Percentiles rank a stretch among this genome's conserved stretches.
These are phyloP conservation scores for Candida rishiriensis DNA, from an alignment of 805 yeast genomes.

Conservation along the genomic window DNA sequence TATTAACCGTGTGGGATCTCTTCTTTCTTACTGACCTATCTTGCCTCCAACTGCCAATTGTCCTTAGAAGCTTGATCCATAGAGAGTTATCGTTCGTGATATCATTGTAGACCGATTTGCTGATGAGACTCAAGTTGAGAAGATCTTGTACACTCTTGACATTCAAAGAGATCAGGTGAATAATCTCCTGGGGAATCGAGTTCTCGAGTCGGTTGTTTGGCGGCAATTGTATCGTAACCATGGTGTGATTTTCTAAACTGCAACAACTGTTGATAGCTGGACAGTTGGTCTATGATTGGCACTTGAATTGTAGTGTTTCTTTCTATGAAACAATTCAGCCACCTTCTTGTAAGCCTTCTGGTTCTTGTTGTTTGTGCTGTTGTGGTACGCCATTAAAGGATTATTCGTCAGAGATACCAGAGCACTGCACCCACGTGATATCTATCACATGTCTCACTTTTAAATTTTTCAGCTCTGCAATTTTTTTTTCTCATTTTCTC, in stretches of 20 bases:
- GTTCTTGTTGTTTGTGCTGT: too few species aligned
- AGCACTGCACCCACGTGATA: too few species aligned
- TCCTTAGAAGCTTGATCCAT: conserved; percentile 24
- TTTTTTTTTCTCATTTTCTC: too few species aligned
- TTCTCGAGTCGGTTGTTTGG: neutral
- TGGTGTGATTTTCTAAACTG: neutral
- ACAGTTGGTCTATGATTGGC: too few species aligned
- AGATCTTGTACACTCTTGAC: conserved; percentile 23
- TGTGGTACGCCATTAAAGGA: too few species aligned
- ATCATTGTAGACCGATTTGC: conserved; percentile 23
- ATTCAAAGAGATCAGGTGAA: conserved; percentile 19
- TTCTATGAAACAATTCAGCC: too few species aligned
- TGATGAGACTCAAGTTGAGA: conserved; percentile 23
- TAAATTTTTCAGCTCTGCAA: too few species aligned
- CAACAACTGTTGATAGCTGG: too few species aligned
- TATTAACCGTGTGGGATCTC: neutral
- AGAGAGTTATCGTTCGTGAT: conserved; percentile 16
- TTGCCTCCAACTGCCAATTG: conserved; percentile 22
- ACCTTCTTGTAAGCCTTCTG: too few species aligned
- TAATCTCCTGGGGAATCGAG: conserved; percentile 11
- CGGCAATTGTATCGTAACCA: neutral
- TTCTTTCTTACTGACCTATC: neutral
- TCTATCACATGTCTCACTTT: too few species aligned
- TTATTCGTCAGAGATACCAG: too few species aligned
- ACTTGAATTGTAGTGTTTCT: too few species aligned